Percentiles rank a stretch among this genome's conserved stretches.
phyloP scores from a whole-genome alignment of 352 stramenopile genomes.

The Phytophthora sp. region DNA sequence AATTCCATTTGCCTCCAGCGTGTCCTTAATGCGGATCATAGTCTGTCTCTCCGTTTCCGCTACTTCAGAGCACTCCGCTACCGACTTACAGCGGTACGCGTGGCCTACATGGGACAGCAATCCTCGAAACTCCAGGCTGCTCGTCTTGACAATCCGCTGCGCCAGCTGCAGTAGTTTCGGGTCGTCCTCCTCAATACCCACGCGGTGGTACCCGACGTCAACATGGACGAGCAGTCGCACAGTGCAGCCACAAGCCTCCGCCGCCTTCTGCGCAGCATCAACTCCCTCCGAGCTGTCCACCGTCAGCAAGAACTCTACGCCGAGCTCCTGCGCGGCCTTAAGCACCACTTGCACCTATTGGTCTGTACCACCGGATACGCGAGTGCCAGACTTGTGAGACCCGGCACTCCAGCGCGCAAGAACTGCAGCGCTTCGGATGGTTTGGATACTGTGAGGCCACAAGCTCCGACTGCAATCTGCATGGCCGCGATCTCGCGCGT shows the following conservation, averaged over 20 bases:
- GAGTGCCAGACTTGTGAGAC: constrained; percentile 62
- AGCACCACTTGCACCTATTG: constrained; percentile 59
- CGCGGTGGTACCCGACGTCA: constrained; percentile 78
- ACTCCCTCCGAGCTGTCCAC: constrained; percentile 66
- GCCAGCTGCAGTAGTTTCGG: constrained; percentile 57
- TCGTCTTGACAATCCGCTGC: constrained; percentile 55
- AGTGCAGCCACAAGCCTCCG: constrained; percentile 43
- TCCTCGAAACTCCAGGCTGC: constrained; percentile 57
- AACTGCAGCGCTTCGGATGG: constrained; percentile 72
- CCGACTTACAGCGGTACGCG: constrained; percentile 58
- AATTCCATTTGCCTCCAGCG: constrained; percentile 58
- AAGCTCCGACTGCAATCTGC: constrained; percentile 59
- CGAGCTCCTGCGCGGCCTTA: constrained; percentile 47
- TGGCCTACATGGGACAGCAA: constrained; percentile 77
- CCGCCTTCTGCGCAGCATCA: constrained; percentile 58
- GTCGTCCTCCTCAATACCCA: constrained; percentile 67
- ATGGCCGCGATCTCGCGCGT: constrained; percentile 65
- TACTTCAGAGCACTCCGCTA: constrained; percentile 54
- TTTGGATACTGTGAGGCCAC: constrained; percentile 74
- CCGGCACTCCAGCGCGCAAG: constrained; percentile 46
- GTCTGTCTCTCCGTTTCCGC: constrained; percentile 65
- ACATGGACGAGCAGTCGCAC: constrained; percentile 75
- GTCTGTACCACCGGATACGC: constrained; percentile 75
- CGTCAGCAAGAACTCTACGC: constrained; percentile 62
- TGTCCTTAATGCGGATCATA: constrained; percentile 70